Base-by-base conservation (phyloP, 2,329 filamentous ascomycete genomes). In the Xylaria arbuscula region DNA sequence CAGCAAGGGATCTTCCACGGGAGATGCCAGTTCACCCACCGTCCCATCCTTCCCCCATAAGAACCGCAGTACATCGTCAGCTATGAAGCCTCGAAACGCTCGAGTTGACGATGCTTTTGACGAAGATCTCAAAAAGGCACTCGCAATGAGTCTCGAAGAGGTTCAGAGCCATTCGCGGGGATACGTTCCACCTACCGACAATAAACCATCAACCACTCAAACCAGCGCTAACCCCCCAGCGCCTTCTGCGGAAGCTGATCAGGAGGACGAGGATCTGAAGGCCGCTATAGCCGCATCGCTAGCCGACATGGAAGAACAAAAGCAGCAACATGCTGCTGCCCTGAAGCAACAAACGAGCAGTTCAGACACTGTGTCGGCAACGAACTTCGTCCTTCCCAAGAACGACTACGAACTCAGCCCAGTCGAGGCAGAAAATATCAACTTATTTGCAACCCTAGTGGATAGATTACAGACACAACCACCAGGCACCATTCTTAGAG, bases 61-160 rank as follows among this genome's bases (percentile, higher is more conserved):
- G 78, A 90, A 90, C 72, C 89, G 89, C 73, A 88, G 86, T 66
- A 87, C 89, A 19, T 81, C 89, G n/a, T 81, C 84, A 1, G 28
- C 45, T 22, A 97, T 98, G 94, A 93, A 98, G 77, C 96, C 96
- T 28, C 90, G 96, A 62, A 93, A 91, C 76, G 94, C 94, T 17
- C 89, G 94, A 61, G 90, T 97, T 2, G 94, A 98, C 73, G 92
- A 97, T 73, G 91, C 90, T 17, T 98, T 97, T 75, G 96, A 99
- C 78, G 94, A 98, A 72, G 96, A 99, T 78, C 83, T 99, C 69
- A 98, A 97, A 80, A 92, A 90, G 76, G 96, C 96, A 0, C 81
- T 99, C 69, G 93, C 97, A 69, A 98, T 99, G 95, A 99, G 96
- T 76, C 82, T 99, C 74, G 96, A 99, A 76, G 96, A 99, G 73